Conservation (phyloP, 192 early-diverging fungal genomes). For the Coemansia sp. region DNA sequence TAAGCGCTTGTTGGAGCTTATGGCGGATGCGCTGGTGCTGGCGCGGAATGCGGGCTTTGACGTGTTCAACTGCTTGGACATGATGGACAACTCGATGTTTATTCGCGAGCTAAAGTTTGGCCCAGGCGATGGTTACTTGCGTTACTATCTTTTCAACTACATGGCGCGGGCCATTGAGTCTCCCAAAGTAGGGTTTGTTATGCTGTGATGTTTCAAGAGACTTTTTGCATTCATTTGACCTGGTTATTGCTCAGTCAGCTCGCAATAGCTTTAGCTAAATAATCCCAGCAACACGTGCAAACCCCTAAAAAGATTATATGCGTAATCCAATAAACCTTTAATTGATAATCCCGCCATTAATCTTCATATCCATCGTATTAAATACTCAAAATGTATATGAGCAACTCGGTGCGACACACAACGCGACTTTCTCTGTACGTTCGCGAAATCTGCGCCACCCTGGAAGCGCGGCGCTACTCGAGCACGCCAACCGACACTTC, state of each 20-base stretch:
- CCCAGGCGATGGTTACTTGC: slow-evolving; percentile 87
- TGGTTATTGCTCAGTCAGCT: no score
- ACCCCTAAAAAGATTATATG: no score
- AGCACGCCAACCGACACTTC: not conserved
- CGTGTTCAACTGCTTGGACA: slow-evolving; percentile 91
- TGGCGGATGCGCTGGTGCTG: slow-evolving; percentile 78
- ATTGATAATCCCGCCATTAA: no score
- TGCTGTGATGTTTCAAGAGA: slow-evolving; percentile 60
- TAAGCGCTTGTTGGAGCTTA: slow-evolving; percentile 59
- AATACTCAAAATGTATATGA: not conserved
- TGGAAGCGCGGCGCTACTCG: not conserved
- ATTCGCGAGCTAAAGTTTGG: slow-evolving; percentile 86
- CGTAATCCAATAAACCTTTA: no score
- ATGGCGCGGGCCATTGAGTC: slow-evolving; percentile 66
- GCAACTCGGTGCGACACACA: not conserved
- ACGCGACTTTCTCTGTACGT: not conserved
- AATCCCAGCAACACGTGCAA: no score
- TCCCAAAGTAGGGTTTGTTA: slow-evolving; percentile 81
- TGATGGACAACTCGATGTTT: slow-evolving; percentile 89
- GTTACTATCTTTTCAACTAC: slow-evolving; percentile 99
- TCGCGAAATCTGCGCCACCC: not conserved
- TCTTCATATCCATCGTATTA: no score
- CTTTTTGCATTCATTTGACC: no score
- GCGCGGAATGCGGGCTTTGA: slow-evolving; percentile 76
- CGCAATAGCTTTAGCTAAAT: no score